Base-by-base conservation (phyloP, 1,139 yeast species). In the Yamadazyma dendronema region DNA sequence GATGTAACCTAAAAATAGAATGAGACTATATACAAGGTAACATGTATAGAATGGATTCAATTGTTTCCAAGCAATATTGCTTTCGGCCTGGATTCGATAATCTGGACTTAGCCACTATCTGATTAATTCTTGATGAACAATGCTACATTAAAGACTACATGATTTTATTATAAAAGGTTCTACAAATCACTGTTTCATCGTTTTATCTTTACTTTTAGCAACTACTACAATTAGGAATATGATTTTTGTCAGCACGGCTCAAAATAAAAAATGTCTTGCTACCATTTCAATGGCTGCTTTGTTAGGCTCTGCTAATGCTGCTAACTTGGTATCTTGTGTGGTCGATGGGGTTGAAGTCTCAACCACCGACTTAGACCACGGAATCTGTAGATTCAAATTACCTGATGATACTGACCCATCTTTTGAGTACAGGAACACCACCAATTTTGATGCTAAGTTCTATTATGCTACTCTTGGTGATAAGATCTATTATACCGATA, bases 381-480 rank as follows among this genome's bases (percentile, higher is more conserved):
- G 43, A 14, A 30, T 39, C 13, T 41, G 43, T 35, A 27, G 25
- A 13, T 41, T 41, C 13, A 26, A 37, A 25, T 35, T 41, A 27
- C 43, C 45, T 10, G 12, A 30, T 12, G 39, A 39, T 10, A 19
- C 30, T 27, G n/a, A 27, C 9, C 23, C 41, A 12, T 16, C 31
- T 8, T 41, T 36, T 17, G 21, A 22, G 3, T 39, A 28, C 26
- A 23, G 17, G 5, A 22, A 28, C 24, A 33, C 33, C 17, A 19
- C 33, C 26, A 23, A 34, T 19, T 37, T 25, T 31, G 14, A 23
- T 12, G 37, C 34, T 16, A 41, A 28, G 16, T 41, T 29, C 14
- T 41, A 37, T 19, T 41, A 41, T 33, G 45, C 45, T 13, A 31
- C 32, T 16, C 17, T 41, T 4, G 40, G 39, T 17, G 24, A 28